phyloP scores from a whole-genome alignment of 805 yeast genomes.

The Allodekkera sacchari region DNA sequence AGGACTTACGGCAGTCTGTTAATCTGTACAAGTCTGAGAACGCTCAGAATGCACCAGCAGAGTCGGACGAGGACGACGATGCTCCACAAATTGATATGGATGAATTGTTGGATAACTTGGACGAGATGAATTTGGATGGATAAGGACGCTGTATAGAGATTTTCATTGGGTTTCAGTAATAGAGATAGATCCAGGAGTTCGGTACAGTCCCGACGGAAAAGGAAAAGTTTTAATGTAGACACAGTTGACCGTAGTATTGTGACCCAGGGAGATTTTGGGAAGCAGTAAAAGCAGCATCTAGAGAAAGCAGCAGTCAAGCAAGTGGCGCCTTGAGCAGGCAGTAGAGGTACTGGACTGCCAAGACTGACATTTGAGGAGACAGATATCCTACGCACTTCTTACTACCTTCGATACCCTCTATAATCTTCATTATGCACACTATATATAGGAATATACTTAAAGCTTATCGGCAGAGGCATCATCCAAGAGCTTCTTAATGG shows the following conservation, averaged over 20 bases:
- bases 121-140: slow-evolving; percentile 81
- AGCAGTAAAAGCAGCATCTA: too few species aligned
- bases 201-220: too few species aligned
- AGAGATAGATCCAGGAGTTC: too few species aligned
- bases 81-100: slow-evolving; percentile 87
- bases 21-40: slow-evolving; percentile 70
- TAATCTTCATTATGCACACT: neutral
- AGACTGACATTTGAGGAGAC: neutral
- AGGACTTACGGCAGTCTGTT: slow-evolving; percentile 83
- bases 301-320: too few species aligned
- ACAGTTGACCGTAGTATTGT: too few species aligned
- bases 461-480: slow-evolving; percentile 12
- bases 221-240: too few species aligned
- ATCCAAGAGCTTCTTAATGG: slow-evolving; percentile 24
- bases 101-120: slow-evolving; percentile 90
- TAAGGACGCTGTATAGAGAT: slow-evolving; percentile 5
- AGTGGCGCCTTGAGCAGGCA: too few species aligned
- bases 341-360: neutral
- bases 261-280: too few species aligned
- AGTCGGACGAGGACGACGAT: slow-evolving; percentile 46
- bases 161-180: neutral
- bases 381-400: neutral
- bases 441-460: neutral
- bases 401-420: neutral
- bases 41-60: slow-evolving; percentile 12